These are phyloP conservation scores for Sporothrix humicola DNA, from an alignment of 2,329 filamentous ascomycete genomes.

Conservation along the genomic window DNA sequence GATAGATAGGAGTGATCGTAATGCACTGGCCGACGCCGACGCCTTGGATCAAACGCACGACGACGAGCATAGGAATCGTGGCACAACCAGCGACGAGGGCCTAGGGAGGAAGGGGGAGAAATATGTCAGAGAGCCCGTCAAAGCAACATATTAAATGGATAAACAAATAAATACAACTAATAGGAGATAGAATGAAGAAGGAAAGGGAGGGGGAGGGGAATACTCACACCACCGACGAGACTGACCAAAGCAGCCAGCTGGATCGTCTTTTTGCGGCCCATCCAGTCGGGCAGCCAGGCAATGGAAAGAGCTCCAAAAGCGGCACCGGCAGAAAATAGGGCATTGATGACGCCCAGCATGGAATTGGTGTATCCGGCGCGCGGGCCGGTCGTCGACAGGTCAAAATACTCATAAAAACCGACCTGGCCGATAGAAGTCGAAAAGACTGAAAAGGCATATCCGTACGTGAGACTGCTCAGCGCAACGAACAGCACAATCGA, in stretches of 20 bases:
- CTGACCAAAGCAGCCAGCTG: conserved; percentile 26
- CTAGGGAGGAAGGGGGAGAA: not conserved
- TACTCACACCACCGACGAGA: conserved; percentile 31
- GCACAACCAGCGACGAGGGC: conserved; percentile 23
- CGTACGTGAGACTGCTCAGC: conserved; percentile 34
- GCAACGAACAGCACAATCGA: conserved; percentile 32
- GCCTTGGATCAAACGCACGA: conserved; percentile 30
- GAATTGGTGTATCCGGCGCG: conserved; percentile 30
- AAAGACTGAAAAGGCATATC: conserved; percentile 34
- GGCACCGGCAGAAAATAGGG: conserved; percentile 31
- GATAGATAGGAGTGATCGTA: conserved; percentile 33
- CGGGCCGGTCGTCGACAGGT: conserved; percentile 26
- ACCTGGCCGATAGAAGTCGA: conserved; percentile 32
- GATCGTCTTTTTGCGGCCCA: conserved; percentile 31
- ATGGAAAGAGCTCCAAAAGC: conserved; percentile 32
- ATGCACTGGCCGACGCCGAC: conserved; percentile 32
- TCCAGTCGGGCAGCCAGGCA: conserved; percentile 31
- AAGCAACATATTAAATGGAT: no score
- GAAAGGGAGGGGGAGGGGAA: not conserved
- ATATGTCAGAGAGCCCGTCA: no score
- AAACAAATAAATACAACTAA: no score
- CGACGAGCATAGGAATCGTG: conserved; percentile 8
- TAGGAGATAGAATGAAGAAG: no score
- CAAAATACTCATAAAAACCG: conserved; percentile 31
- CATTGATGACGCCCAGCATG: conserved; percentile 33